A percentile compares a stretch with the other conserved stretches of the same genome.
Conservation (phyloP, 1,139 yeast species). For the Geotrichum histeridarum region DNA sequence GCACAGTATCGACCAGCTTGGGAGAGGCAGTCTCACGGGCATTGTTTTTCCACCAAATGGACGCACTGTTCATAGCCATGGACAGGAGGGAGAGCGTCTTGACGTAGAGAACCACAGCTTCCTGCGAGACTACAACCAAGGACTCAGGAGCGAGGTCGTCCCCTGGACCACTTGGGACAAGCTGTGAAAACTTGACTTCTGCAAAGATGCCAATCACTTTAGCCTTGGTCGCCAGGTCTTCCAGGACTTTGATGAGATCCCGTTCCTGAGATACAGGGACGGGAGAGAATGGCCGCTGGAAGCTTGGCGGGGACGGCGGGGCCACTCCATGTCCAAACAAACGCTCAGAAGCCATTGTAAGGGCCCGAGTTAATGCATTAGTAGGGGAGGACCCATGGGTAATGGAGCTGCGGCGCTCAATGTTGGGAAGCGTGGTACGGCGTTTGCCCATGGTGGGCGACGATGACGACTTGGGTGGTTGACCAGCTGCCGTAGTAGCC, state of each 20-base stretch:
- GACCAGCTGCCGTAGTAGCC: neutral
- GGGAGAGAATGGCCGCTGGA: conserved; percentile 21
- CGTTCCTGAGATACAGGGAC: conserved; percentile 31
- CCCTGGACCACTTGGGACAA: conserved; percentile 48
- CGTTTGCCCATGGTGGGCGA: conserved; percentile 8
- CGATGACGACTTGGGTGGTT: neutral
- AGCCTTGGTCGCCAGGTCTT: conserved; percentile 78
- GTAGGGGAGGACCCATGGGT: conserved; percentile 65
- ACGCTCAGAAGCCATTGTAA: conserved; percentile 82
- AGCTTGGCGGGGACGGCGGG: conserved; percentile 22
- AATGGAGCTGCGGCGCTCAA: conserved; percentile 30
- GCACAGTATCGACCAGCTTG: conserved; percentile 73
- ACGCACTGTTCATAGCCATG: conserved; percentile 76
- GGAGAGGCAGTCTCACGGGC: conserved; percentile 35
- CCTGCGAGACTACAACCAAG: conserved; percentile 63
- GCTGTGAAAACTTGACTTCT: conserved; percentile 80
- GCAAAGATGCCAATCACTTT: conserved; percentile 87
- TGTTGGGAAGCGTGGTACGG: neutral
- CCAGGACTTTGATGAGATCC: conserved; percentile 51
- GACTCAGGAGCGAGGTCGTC: conserved; percentile 36
- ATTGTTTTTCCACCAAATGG: conserved; percentile 75
- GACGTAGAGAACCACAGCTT: conserved; percentile 78
- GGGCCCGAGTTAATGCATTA: conserved; percentile 80
- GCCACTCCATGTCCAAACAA: conserved; percentile 57
- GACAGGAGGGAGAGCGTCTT: conserved; percentile 78